Evolutionary conservation across 257 asterid genomes (phyloP), one percentile per base, ranked within the genome.

Genomic region (Penstemon davidsonii): DNA sequence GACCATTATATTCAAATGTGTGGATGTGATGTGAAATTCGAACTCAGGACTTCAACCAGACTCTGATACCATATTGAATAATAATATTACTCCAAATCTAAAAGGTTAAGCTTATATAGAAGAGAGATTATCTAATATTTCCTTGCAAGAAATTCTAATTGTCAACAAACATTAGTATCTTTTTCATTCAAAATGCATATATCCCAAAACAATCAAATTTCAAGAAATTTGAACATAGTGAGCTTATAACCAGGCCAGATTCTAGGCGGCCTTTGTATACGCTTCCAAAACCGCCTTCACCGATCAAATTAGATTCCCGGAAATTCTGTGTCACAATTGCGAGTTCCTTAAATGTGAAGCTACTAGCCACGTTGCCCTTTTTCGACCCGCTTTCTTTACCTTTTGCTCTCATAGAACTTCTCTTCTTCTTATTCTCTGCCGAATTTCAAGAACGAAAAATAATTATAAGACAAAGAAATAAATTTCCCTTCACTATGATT

Each of bases 281-380:
- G 25, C 90, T 79, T 42, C 98, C 98, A 60, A 87, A 92, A 7
- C 98, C 98, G 5, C 96, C 98, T 70, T 84, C 95, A 8, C 98
- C 98, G 3, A 92, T 79, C 87, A 87, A 76, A 84, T 91, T 91
- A 12, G 86, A 75, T 64, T 78, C 88, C 76, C 81, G 73, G 13
- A 91, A 91, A 66, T 87, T 85, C 76, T 85, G 91, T 13, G 97
- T 91, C 2, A 91, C 95, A 57, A 47, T 60, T 25, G 94, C 88
- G 7, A 91, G 96, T 45, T 91, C 97, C 75, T 81, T 87, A 79
- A 88, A 91, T 0, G 94, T 73, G 82, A 88, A 91, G 78, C 89
- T 79, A 5, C 84, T 84, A 4, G 96, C 97, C 3, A 72, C 84
- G 74, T 43, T 71, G 66, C 33, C 33, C 33, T 25, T 25, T 25